Evolutionary conservation across 2,329 filamentous ascomycete species (phyloP).

Genomic region (Colletotrichum sp.): DNA sequence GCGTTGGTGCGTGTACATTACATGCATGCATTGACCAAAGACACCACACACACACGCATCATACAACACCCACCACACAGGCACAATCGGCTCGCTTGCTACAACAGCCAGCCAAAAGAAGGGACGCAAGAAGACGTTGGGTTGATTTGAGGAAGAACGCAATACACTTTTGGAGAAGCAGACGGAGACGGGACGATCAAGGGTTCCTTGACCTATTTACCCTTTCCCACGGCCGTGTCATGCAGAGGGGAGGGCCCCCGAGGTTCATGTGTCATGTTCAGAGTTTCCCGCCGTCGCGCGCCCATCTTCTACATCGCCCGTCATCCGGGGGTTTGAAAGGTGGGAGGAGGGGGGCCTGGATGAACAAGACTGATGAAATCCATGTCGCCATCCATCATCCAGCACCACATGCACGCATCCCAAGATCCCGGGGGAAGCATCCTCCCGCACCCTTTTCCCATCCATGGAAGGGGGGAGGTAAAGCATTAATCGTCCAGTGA

Average conservation of each 20-base stretch:
- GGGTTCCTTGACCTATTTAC: neutral
- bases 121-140: slow-evolving; percentile 15
- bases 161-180: neutral
- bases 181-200: slow-evolving; percentile 12
- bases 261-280: slow-evolving; percentile 14
- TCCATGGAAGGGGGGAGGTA: neutral
- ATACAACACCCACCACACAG: neutral
- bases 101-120: neutral
- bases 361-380: neutral
- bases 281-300: neutral
- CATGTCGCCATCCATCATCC: neutral
- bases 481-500: slow-evolving; percentile 8
- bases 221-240: slow-evolving; percentile 2
- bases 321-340: neutral
- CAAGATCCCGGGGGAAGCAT: neutral
- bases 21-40: slow-evolving; percentile 7
- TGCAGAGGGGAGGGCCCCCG: neutral
- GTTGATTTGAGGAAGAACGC: neutral
- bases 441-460: neutral
- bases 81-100: slow-evolving; percentile 9
- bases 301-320: neutral
- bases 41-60: neutral
- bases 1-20: neutral
- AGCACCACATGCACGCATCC: neutral
- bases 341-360: neutral